Evolutionary conservation across 495 filamentous ascomycete genomes (phyloP).

Genomic region (Penicillium flavigenum): DNA sequence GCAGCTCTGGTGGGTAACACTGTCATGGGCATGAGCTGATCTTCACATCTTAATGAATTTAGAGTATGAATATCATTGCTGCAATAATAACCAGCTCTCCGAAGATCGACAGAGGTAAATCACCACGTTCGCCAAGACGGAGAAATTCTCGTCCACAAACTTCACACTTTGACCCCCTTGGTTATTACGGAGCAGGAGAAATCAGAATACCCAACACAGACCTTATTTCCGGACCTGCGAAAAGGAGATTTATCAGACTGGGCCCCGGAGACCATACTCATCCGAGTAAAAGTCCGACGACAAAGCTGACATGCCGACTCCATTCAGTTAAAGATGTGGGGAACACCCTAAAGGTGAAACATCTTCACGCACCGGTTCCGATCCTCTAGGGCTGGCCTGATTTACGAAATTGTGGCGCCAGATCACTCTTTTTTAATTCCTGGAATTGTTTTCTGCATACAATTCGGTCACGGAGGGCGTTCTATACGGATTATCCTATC

Average conservation of each 20-base stretch:
- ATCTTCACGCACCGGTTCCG: slow-evolving; percentile 19
- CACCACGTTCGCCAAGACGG: slow-evolving; percentile 8
- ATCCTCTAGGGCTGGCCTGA: slow-evolving; percentile 11
- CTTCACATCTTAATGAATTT: background rate
- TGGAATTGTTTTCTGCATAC: background rate
- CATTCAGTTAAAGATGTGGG: slow-evolving; percentile 20
- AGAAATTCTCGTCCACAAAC: background rate
- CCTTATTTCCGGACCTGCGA: too few species aligned
- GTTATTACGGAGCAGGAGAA: background rate
- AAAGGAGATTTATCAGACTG: background rate
- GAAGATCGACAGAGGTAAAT: slow-evolving; percentile 2
- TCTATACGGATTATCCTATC: background rate
- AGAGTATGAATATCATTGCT: slow-evolving; percentile 3
- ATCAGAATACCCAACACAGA: background rate
- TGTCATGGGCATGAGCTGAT: background rate
- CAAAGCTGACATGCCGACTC: slow-evolving; percentile 6
- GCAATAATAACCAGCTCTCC: slow-evolving; percentile 1
- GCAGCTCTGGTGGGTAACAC: background rate
- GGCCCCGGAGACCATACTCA: slow-evolving; percentile 12
- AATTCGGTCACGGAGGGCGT: background rate
- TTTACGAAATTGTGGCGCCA: background rate
- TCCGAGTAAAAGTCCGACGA: slow-evolving; percentile 17
- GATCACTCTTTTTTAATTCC: slow-evolving; percentile 2
- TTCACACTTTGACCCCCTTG: background rate
- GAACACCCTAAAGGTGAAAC: slow-evolving; percentile 21